These are phyloP conservation scores for Lagenidium sp. DNA, from an alignment of 352 stramenopile species.

Conservation along the genomic window DNA sequence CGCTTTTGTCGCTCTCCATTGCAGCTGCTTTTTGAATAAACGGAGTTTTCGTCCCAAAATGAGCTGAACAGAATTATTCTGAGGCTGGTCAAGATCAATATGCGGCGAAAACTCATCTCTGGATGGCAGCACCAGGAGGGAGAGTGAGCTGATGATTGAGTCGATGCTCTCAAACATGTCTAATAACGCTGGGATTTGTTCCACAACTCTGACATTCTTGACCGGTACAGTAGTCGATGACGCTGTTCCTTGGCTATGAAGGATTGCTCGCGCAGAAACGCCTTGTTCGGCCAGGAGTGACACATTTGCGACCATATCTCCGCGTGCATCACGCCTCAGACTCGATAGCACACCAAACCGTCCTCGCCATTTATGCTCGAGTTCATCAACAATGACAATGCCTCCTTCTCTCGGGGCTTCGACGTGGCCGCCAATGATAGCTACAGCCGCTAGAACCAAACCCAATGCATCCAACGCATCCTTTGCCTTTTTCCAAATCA, in stretches of 20 bases:
- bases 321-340: slow-evolving; percentile 18
- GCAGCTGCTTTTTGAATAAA: slow-evolving; percentile 71
- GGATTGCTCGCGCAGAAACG: no score
- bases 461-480: slow-evolving; percentile 50
- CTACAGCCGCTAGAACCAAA: slow-evolving; percentile 49
- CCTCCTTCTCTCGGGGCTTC: slow-evolving; percentile 64
- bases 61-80: slow-evolving; percentile 54
- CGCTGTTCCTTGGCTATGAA: slow-evolving; percentile 1
- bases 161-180: slow-evolving; percentile 77
- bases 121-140: slow-evolving; percentile 28
- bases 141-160: slow-evolving; percentile 36
- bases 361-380: slow-evolving; percentile 25
- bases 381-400: slow-evolving; percentile 38
- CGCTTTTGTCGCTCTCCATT: slow-evolving; percentile 73
- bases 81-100: slow-evolving; percentile 40
- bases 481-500: slow-evolving; percentile 70
- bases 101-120: slow-evolving; percentile 22
- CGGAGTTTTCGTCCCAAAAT: slow-evolving; percentile 48
- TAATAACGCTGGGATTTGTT: slow-evolving; percentile 62
- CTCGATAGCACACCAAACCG: slow-evolving; percentile 28
- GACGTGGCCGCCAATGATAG: slow-evolving; percentile 62
- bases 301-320: slow-evolving; percentile 12
- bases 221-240: slow-evolving; percentile 22
- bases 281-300: no score
- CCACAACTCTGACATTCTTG: slow-evolving; percentile 44